Percentiles rank a stretch among this genome's conserved stretches.
Evolutionary conservation across 768 basidiomycete genomes (phyloP).

Genomic region (Auriscalpium vulgare): DNA sequence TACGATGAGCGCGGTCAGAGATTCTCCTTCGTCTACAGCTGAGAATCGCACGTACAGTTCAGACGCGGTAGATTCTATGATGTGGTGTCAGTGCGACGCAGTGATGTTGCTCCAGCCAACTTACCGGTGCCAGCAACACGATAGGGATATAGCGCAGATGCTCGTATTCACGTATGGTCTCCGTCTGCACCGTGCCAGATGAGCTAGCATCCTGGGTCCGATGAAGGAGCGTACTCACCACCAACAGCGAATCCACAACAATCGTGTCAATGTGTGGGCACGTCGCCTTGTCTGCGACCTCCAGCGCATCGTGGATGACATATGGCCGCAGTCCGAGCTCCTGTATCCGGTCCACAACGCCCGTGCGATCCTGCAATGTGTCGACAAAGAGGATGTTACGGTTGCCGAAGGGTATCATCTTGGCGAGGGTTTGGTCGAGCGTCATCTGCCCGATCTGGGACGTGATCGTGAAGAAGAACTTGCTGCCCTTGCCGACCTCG

Average conservation of each 20-base stretch:
- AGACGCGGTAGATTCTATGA: constrained; percentile 53
- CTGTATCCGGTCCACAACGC: constrained; percentile 67
- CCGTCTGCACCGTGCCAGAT: constrained; percentile 47
- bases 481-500: constrained; percentile 86
- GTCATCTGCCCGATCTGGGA: constrained; percentile 73
- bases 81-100: background rate
- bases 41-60: constrained; percentile 47
- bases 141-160: constrained; percentile 95
- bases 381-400: constrained; percentile 91
- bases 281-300: constrained; percentile 73
- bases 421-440: constrained; percentile 62
- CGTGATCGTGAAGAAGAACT: constrained; percentile 95
- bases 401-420: constrained; percentile 82
- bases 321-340: constrained; percentile 76
- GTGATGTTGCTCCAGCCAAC: constrained; percentile 10
- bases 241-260: constrained; percentile 80
- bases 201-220: background rate
- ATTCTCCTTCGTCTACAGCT: constrained; percentile 5
- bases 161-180: constrained; percentile 84
- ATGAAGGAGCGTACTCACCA: constrained; percentile 45
- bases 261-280: constrained; percentile 92
- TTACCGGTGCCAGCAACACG: constrained; percentile 72
- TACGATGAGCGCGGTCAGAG: constrained; percentile 24
- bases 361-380: constrained; percentile 66
- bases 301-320: constrained; percentile 69